Percentiles rank a stretch among this genome's conserved stretches.
phyloP scores from a whole-genome alignment of 805 yeast species.

The Ogataea chonburiensis region DNA sequence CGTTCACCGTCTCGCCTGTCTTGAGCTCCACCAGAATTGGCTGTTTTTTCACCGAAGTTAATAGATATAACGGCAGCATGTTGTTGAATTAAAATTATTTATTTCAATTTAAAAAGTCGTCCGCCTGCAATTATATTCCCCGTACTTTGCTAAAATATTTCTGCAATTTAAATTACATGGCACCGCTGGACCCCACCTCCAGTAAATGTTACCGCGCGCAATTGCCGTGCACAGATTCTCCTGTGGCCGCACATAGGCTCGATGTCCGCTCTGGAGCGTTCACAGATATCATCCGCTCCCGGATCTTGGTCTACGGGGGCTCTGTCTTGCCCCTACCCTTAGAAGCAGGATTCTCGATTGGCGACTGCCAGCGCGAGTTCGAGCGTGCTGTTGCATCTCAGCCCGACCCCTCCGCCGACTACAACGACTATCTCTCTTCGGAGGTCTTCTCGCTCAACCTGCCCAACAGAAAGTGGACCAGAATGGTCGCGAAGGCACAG shows the following conservation, averaged over 20 bases:
- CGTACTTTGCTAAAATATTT: constrained; percentile 4
- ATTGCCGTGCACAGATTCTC: constrained; percentile 51
- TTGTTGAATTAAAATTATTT: constrained; percentile 5
- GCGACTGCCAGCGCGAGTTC: constrained; percentile 41
- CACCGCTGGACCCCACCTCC: constrained; percentile 62
- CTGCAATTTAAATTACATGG: constrained; percentile 42
- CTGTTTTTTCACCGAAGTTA: constrained; percentile 88
- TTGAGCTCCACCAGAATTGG: constrained; percentile 87
- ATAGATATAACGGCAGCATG: constrained; percentile 85
- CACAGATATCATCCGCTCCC: constrained; percentile 53
- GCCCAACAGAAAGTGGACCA: constrained; percentile 56
- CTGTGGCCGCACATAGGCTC: constrained; percentile 52
- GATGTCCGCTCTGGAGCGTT: constrained; percentile 72
- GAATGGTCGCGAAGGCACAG: constrained; percentile 35
- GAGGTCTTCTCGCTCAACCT: constrained; percentile 62
- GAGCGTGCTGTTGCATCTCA: constrained; percentile 13
- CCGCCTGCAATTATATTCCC: constrained; percentile 7
- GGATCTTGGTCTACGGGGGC: constrained; percentile 69
- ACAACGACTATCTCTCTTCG: constrained; percentile 48
- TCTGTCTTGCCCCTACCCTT: constrained; percentile 56
- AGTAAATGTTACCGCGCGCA: constrained; percentile 56
- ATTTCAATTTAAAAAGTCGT: constrained; percentile 2
- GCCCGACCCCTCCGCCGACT: constrained; percentile 11
- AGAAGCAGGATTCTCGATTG: constrained; percentile 36
- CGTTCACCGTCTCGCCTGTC: constrained; percentile 86